These are phyloP conservation scores for Mallotus repandus DNA, from an alignment of 441 rosid species.

Conservation along the genomic window DNA sequence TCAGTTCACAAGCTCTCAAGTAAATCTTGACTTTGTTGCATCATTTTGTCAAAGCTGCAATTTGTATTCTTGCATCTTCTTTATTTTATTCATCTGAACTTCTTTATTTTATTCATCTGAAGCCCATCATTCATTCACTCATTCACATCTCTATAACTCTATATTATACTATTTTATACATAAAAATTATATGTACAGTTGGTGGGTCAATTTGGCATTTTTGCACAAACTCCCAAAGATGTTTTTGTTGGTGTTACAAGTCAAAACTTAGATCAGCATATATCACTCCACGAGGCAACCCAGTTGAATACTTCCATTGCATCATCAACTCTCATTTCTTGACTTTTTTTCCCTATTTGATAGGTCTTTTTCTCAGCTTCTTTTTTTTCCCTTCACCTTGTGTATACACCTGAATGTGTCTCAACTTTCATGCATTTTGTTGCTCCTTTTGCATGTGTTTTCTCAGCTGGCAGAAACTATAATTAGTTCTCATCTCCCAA, in stretches of 20 bases:
- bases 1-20: not conserved
- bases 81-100: no score
- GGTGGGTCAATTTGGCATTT: not conserved
- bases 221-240: not conserved
- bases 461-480: no score
- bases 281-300: slow-evolving; percentile 20
- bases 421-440: no score
- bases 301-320: not conserved
- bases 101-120: no score
- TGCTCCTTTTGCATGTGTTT: no score
- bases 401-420: no score
- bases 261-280: slow-evolving; percentile 6
- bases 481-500: no score
- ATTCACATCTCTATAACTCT: no score
- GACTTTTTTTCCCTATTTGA: not conserved
- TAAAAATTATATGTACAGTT: not conserved
- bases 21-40: not conserved
- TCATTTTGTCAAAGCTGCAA: not conserved
- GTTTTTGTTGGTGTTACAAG: not conserved
- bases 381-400: no score
- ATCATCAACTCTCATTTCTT: not conserved
- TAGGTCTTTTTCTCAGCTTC: no score
- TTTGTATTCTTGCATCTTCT: not conserved
- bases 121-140: no score
- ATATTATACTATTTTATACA: no score